These are phyloP conservation scores for Saccharomyces pastorianus DNA, from an alignment of 1,139 yeast genomes.

Conservation along the genomic window DNA sequence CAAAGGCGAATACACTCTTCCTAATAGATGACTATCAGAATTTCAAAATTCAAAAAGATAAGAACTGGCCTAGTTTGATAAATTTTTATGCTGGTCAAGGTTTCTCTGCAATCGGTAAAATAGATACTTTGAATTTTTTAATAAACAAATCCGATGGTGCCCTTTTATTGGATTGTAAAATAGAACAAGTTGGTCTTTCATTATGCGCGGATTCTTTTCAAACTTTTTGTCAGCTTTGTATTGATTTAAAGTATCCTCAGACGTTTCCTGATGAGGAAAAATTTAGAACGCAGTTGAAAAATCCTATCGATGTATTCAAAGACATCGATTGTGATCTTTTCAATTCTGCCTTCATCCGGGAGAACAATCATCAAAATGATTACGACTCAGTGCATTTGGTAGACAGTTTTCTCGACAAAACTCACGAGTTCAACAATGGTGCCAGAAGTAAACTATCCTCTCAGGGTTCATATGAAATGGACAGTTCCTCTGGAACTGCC, in stretches of 20 bases:
- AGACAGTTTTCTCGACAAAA: slow-evolving; percentile 16
- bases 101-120: slow-evolving; percentile 21
- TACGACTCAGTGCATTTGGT: slow-evolving; percentile 11
- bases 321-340: slow-evolving; percentile 38
- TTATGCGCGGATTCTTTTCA: slow-evolving; percentile 83
- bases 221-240: slow-evolving; percentile 56
- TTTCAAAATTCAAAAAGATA: slow-evolving; percentile 24
- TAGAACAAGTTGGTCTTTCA: slow-evolving; percentile 46
- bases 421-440: not conserved
- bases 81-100: slow-evolving; percentile 19
- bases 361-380: not conserved
- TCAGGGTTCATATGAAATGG: slow-evolving; percentile 1
- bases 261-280: slow-evolving; percentile 50
- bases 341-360: slow-evolving; percentile 4
- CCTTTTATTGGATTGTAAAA: slow-evolving; percentile 18
- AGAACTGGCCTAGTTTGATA: slow-evolving; percentile 18
- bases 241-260: slow-evolving; percentile 66
- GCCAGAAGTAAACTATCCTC: not conserved
- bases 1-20: slow-evolving; percentile 38
- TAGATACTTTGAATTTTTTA: slow-evolving; percentile 7
- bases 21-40: slow-evolving; percentile 50
- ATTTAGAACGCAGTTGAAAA: slow-evolving; percentile 36
- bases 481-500: slow-evolving; percentile 6
- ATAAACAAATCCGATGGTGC: not conserved
- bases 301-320: slow-evolving; percentile 41